These are phyloP conservation scores for Aspergillus tubingensis DNA, from an alignment of 2,329 filamentous ascomycete species.

Conservation along the genomic window DNA sequence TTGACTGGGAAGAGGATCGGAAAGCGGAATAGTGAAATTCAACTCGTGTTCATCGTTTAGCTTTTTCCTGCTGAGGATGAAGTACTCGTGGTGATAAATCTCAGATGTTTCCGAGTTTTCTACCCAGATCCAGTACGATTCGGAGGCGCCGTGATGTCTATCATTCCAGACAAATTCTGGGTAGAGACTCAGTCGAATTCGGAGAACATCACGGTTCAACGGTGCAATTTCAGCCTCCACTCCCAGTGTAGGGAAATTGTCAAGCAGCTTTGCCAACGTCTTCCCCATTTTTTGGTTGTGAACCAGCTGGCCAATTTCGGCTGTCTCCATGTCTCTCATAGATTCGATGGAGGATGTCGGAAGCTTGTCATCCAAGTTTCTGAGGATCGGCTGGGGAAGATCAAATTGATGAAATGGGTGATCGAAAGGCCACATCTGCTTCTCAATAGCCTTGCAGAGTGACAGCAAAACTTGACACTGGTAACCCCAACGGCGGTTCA, in stretches of 20 bases:
- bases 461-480: slow-evolving; percentile 90
- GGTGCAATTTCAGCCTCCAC: slow-evolving; percentile 95
- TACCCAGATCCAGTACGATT: slow-evolving; percentile 98
- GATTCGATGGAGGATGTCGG: slow-evolving; percentile 72
- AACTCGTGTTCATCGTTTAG: slow-evolving; percentile 95
- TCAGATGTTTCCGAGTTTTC: slow-evolving; percentile 97
- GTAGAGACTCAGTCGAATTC: slow-evolving; percentile 82
- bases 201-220: slow-evolving; percentile 87
- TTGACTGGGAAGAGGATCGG: slow-evolving; percentile 89
- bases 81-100: slow-evolving; percentile 97
- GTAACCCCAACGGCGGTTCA: slow-evolving; percentile 93
- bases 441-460: slow-evolving; percentile 95
- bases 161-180: slow-evolving; percentile 97
- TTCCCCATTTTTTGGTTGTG: slow-evolving; percentile 87
- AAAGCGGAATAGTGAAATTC: slow-evolving; percentile 93
- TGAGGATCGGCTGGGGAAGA: slow-evolving; percentile 77
- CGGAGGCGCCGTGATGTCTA: slow-evolving; percentile 85
- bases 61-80: slow-evolving; percentile 87
- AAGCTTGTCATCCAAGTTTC: slow-evolving; percentile 81
- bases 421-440: slow-evolving; percentile 90
- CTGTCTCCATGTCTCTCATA: slow-evolving; percentile 87
- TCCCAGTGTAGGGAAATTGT: slow-evolving; percentile 88
- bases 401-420: slow-evolving; percentile 97
- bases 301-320: slow-evolving; percentile 86
- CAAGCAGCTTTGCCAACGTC: slow-evolving; percentile 76